Conservation (phyloP, 148 eudicot species). For the Camellia lanceoleosa region DNA sequence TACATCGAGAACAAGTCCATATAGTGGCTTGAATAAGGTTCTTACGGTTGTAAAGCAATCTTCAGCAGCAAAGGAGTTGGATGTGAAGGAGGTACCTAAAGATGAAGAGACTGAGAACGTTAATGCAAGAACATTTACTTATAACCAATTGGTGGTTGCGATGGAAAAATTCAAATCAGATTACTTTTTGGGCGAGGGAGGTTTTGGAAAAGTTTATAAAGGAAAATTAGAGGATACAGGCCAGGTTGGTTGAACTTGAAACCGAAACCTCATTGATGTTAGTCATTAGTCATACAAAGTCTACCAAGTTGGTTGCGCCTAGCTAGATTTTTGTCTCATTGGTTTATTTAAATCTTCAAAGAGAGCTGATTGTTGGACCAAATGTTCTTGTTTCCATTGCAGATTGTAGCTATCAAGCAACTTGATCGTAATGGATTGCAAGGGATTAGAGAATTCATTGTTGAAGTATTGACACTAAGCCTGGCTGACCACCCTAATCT, state of each 20-base stretch:
- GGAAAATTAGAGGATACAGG: conserved; percentile 43
- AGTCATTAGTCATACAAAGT: background rate
- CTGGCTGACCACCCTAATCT: conserved; percentile 75
- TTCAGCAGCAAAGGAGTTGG: conserved; percentile 13
- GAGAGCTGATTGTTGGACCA: background rate
- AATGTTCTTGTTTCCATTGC: conserved; percentile 3
- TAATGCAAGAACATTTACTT: conserved; percentile 39
- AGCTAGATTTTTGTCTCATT: background rate
- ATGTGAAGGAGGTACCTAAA: conserved; percentile 8
- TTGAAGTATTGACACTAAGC: conserved; percentile 75
- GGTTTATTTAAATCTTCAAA: background rate
- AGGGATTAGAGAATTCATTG: conserved; percentile 73
- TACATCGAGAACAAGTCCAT: background rate
- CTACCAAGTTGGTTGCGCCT: background rate
- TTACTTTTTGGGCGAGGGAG: conserved; percentile 59
- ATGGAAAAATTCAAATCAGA: conserved; percentile 45
- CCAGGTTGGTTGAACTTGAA: conserved; percentile 36
- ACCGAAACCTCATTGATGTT: no score
- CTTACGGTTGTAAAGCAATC: conserved; percentile 18
- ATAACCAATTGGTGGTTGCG: conserved; percentile 44
- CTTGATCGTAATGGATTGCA: conserved; percentile 72
- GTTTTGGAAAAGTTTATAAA: conserved; percentile 64
- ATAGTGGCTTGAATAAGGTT: conserved; percentile 8
- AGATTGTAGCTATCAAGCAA: conserved; percentile 75
- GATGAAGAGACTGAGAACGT: conserved; percentile 21